Evolutionary conservation across 495 filamentous ascomycete species (phyloP).

Genomic region (Ramalina peruviana): DNA sequence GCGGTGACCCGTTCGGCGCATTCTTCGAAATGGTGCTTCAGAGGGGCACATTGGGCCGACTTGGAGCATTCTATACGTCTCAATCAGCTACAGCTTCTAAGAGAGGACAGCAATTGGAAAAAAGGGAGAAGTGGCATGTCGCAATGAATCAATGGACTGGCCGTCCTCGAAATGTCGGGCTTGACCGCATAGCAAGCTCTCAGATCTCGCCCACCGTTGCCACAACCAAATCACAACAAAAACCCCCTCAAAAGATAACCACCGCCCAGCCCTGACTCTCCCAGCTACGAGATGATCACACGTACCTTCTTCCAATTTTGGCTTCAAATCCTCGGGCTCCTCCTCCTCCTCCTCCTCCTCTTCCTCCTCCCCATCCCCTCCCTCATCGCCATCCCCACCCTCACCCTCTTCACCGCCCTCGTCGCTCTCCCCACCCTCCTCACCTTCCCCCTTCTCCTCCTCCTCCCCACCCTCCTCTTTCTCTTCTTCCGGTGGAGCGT

Average conservation of each 20-base stretch:
- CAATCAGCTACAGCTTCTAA: neutral
- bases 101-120: neutral
- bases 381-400: constrained; percentile 32
- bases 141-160: neutral
- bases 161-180: neutral
- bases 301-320: constrained; percentile 81
- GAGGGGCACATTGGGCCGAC: constrained; percentile 66
- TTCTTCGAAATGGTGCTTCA: constrained; percentile 96
- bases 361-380: constrained; percentile 36
- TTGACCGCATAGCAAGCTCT: neutral
- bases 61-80: constrained; percentile 62
- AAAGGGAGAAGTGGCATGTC: too few relatives aligned
- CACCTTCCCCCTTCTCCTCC: constrained; percentile 28
- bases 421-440: constrained; percentile 29
- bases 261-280: neutral
- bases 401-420: constrained; percentile 33
- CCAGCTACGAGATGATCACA: constrained; percentile 15
- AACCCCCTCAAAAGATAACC: neutral
- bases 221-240: too few relatives aligned
- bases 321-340: constrained; percentile 77
- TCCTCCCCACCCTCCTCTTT: constrained; percentile 36
- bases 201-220: neutral
- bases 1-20: constrained; percentile 85
- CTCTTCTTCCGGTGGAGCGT: constrained; percentile 38
- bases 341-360: constrained; percentile 86